Base-by-base conservation (phyloP, 2,329 filamentous ascomycete species). In the Pseudocercospora fijiensis region DNA sequence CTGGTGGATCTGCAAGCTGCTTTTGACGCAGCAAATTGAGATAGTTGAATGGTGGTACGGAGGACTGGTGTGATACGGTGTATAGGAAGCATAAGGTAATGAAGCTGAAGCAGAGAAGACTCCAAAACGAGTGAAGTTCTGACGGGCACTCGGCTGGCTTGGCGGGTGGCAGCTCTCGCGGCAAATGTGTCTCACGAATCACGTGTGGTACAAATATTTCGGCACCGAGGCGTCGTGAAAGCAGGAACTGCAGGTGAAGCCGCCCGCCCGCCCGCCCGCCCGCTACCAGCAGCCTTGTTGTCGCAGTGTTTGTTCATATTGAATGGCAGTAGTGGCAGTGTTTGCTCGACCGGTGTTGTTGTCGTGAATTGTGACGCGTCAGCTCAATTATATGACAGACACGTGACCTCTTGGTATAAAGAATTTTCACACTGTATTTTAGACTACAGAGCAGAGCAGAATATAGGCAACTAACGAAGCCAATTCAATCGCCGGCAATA, bases 1-100 rank as follows among this genome's bases (percentile, higher is more conserved):
- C 58, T 65, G 57, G 28, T 66, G 33, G 62, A 65, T 45, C 47
- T 62, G 49, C 55, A 57, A 18, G 56, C 27, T n/a, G 63, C 55
- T 4, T 62, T 65, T 59, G 63, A 65, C 43, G 59, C 53, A 10
- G 53, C 37, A 8, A 37, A 27, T 3, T 49, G 10, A n/a, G 13
- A 37, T n/a, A 16, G 13, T 16, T 37, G 13, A 37, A 6, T 37
- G n/a, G 13, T 4, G n/a, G n/a, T n/a, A n/a, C n/a, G n/a, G n/a
- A n/a, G n/a, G 13, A 37, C 2, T 37, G n/a, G 13, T 4, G 43
- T 47, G 43, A 47, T 18, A 18, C 43, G 18, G n/a, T 47, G 43
- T 33, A 45, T 7, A 45, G 18, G 43, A 45, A 45, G 43, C 43
- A 45, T 45, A 45, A 45, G 11, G 30, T 45, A 45, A 45, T 33